A percentile compares a stretch with the other conserved stretches of the same genome.
phyloP scores from a whole-genome alignment of 805 yeast species.

The Candida andamanensis region DNA sequence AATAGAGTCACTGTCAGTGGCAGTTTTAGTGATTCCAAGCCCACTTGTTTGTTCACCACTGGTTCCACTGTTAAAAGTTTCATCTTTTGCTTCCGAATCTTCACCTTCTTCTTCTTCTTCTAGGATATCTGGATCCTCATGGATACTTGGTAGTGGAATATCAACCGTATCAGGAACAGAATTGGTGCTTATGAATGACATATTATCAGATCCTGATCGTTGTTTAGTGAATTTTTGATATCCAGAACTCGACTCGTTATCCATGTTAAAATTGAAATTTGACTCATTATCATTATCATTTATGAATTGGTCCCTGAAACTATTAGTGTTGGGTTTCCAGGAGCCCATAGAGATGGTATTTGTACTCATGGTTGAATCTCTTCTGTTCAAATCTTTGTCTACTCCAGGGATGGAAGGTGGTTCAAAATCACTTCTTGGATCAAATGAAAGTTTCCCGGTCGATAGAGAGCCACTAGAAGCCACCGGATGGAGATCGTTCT shows the following conservation, averaged over 20 bases:
- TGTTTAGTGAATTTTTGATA: constrained; percentile 31
- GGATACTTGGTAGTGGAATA: constrained; percentile 32
- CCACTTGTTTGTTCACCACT: constrained; percentile 4
- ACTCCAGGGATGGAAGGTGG: constrained; percentile 8
- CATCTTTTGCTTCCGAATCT: constrained; percentile 11
- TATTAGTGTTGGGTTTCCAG: constrained; percentile 57
- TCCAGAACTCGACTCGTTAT: constrained; percentile 11
- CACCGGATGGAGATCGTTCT: constrained; percentile 15
- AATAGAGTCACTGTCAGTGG: constrained; percentile 19
- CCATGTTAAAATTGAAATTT: constrained; percentile 21
- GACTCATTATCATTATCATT: constrained; percentile 39
- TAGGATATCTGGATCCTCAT: constrained; percentile 25
- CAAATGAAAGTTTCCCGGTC: constrained; percentile 22
- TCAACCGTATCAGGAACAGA: constrained; percentile 41
- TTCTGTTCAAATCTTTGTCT: constrained; percentile 17
- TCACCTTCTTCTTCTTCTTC: no score
- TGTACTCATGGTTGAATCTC: constrained; percentile 32
- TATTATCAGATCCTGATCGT: constrained; percentile 17
- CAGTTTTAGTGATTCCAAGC: constrained; percentile 8
- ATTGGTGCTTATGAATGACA: constrained; percentile 20
- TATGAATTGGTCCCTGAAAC: constrained; percentile 45
- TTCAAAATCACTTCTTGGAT: constrained; percentile 10
- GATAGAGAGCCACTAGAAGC: constrained; percentile 26
- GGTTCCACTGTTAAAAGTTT: constrained; percentile 10
- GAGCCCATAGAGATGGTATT: constrained; percentile 43